Evolutionary conservation across 441 rosid genomes (phyloP), one percentile per base, ranked within the genome.

Genomic region (Metrosideros polymorpha): DNA sequence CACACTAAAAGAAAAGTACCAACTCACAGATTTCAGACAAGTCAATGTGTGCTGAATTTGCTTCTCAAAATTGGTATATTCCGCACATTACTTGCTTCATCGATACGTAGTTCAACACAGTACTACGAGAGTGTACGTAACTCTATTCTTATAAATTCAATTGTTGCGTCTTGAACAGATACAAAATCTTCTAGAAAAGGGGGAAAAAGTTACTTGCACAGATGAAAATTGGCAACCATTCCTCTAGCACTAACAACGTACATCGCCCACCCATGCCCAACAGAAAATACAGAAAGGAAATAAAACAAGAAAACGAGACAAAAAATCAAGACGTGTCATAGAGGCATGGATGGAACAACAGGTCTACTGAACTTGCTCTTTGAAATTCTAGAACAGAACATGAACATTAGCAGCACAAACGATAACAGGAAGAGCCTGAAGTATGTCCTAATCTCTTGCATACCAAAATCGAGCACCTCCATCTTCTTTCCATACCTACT

Each of bases 371-470:
- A 92, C 91, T 93, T 96, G 89, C 93, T 90, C 88, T 95, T 98
- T 13, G 99, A 94, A 82, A 98, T 97, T 86, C 99, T 93, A 79
- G 99, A 95, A 89, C 99, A 98, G 92, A 97, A 98, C 99, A 96
- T 96, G 90, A 97, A 94, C 92, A 98, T 84, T 79, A 98, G 89
- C 88, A 98, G 87, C 57, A 91, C 97, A 0, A 99, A 97, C 82
- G 99, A 98, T 53, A 98, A 87, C 89, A 98, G 91, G 93, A 98
- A 97, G 89, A 98, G 97, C 92, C 99, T 92, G 92, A 97, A 98
- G 91, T 98, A 97, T 13, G 99, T 93, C 92, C 99, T 92, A 51
- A 96, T 94, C 91, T 97, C 99, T 83, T 98, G 99, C 98, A 98
- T 96, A 54, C 99, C 99, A 9, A 97, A 85, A 88, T 98, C 99